Evolutionary conservation across 306 rosid species (phyloP), one percentile per base, ranked within the genome.

Genomic region (Cucurbita maxima): DNA sequence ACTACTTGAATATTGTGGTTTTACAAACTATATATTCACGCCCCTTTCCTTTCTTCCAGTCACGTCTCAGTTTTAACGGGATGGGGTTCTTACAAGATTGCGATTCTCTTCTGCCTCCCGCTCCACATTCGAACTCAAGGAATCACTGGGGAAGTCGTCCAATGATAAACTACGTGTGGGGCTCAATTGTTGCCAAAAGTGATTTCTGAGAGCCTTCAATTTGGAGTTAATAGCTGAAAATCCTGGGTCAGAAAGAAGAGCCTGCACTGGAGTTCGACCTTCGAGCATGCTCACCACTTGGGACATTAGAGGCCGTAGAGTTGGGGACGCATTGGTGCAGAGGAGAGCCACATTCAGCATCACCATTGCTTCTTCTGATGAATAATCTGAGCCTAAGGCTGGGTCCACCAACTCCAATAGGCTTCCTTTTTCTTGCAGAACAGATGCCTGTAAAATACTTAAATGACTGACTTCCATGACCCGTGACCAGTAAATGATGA

Each of bases 271-370:
- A 19, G 97, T 94, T 84, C 84, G 79, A 58, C 98, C 98, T 85
- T 94, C 97, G 3, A 94, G 95, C 94, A 94, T 94, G 86, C 97
- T 94, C 51, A 90, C 90, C 37, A 77, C 98, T 82, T 94, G 96
- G 19, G 90, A 79, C 97, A 90, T 94, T 48, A 80, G 83, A 30
- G 97, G 98, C 73, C 97, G 81, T 3, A 94, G 96, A 12, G 95
- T 94, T 10, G 98, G 98, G 19, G 97, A 87, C 40, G 98, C 97
- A 81, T 94, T 90, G 67, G 98, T 90, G 81, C 98, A 90, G 20
- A 90, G 53, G 55, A 94, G 96, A 61, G 92, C 95, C 79, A 90
- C 90, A 75, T 94, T 90, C 74, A 94, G 90, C 95, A 94, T 82
- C 22, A 87, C 74, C 82, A 87, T 86, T 52, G 85, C 87, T 74